Percentiles rank a stretch among this genome's conserved stretches.
These are phyloP conservation scores for Backusella liffmaniae DNA, from an alignment of 192 early-diverging fungal species.

Conservation along the genomic window DNA sequence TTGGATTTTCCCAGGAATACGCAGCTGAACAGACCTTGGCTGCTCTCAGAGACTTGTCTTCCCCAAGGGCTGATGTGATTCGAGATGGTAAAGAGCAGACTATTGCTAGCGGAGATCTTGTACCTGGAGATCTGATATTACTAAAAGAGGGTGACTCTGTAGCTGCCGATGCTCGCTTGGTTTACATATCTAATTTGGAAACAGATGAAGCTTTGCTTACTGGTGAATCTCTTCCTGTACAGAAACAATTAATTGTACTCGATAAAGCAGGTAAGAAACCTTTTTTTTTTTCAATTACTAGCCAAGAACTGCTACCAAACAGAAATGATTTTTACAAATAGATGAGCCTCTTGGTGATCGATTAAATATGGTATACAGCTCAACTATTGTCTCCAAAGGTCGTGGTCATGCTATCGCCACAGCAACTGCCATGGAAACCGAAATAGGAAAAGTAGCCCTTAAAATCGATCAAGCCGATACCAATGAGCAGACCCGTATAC, in stretches of 20 bases:
- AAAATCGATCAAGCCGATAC: constrained; percentile 60
- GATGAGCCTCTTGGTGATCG: constrained; percentile 87
- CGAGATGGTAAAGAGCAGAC: constrained; percentile 74
- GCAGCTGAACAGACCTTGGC: constrained; percentile 92
- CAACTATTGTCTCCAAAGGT: constrained; percentile 87
- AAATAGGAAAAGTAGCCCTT: constrained; percentile 89
- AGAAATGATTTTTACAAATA: neutral
- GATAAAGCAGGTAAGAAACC: constrained; percentile 13
- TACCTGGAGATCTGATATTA: constrained; percentile 88
- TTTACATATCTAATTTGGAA: constrained; percentile 84
- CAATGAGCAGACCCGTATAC: constrained; percentile 57
- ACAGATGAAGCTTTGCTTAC: constrained; percentile 91
- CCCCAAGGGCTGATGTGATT: constrained; percentile 84
- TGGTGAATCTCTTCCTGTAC: constrained; percentile 86
- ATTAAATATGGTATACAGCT: constrained; percentile 87
- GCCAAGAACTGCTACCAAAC: neutral
- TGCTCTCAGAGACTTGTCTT: constrained; percentile 81
- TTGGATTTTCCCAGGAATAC: constrained; percentile 95
- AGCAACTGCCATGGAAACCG: constrained; percentile 79
- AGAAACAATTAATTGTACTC: constrained; percentile 51
- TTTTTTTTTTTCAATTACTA: neutral
- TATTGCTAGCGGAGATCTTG: constrained; percentile 72
- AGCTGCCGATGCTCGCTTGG: constrained; percentile 87
- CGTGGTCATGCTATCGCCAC: constrained; percentile 87
- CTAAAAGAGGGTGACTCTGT: constrained; percentile 92